phyloP scores from a whole-genome alignment of 371 early-diverging fungal species.

The Circinella minor region DNA sequence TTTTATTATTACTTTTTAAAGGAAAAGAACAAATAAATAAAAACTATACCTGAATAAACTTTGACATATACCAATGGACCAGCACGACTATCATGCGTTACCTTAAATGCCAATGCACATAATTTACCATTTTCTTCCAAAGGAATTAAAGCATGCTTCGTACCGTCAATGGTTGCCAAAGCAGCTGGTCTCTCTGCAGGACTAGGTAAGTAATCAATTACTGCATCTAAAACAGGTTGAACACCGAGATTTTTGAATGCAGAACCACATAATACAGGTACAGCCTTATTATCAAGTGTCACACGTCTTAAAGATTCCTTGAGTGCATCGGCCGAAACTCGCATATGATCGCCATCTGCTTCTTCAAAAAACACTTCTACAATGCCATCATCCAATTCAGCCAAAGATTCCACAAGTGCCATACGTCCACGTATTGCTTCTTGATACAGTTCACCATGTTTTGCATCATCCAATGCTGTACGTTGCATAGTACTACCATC shows the following conservation, averaged over 20 bases:
- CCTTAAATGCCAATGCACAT: constrained; percentile 94
- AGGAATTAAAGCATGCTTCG: constrained; percentile 34
- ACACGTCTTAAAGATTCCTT: constrained; percentile 73
- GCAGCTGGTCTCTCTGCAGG: constrained; percentile 76
- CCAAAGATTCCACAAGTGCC: constrained; percentile 81
- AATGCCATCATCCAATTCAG: constrained; percentile 86
- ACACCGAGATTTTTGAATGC: constrained; percentile 92
- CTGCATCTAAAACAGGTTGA: constrained; percentile 90
- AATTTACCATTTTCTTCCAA: constrained; percentile 58
- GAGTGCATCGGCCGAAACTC: constrained; percentile 64
- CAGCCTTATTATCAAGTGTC: constrained; percentile 68
- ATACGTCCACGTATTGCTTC: constrained; percentile 63
- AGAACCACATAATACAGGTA: constrained; percentile 92
- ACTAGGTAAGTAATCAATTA: constrained; percentile 86
- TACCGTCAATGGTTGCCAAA: constrained; percentile 53
- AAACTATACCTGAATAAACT: constrained; percentile 79
- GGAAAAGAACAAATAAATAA: constrained; percentile 7
- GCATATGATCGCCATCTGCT: constrained; percentile 71
- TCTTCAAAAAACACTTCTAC: constrained; percentile 80
- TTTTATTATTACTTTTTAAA: background rate
- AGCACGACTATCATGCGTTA: constrained; percentile 80
- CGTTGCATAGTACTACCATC: constrained; percentile 56
- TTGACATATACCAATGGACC: constrained; percentile 94
- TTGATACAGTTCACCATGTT: constrained; percentile 35
- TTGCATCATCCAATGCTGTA: constrained; percentile 17